These are phyloP conservation scores for Pyrenochaeta sp. DNA, from an alignment of 2,329 filamentous ascomycete genomes.

Conservation along the genomic window DNA sequence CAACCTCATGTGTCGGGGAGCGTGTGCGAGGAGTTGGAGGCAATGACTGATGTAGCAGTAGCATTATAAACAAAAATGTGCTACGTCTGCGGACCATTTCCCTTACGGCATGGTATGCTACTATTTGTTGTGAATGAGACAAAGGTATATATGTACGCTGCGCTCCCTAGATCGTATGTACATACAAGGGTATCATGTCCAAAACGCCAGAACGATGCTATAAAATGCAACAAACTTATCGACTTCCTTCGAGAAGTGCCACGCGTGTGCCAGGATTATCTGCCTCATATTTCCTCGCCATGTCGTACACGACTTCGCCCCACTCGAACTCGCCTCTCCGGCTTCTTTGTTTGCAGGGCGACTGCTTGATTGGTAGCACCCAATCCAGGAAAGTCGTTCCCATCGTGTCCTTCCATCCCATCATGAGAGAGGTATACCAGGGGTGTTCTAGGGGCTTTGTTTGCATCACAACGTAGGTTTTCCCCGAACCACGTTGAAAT, in stretches of 20 bases:
- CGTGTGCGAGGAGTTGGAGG: too few species aligned
- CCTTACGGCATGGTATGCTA: neutral
- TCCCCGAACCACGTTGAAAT: constrained; percentile 40
- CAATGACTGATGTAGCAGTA: too few species aligned
- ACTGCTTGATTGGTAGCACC: constrained; percentile 78
- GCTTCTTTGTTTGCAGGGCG: constrained; percentile 77
- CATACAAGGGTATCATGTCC: constrained; percentile 29
- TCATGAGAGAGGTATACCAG: constrained; percentile 76
- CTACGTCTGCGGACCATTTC: too few species aligned
- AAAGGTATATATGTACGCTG: neutral
- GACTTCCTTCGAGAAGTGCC: constrained; percentile 22
- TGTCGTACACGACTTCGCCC: constrained; percentile 64
- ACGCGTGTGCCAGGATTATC: constrained; percentile 29
- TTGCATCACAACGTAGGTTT: constrained; percentile 81
- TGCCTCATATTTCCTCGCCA: constrained; percentile 37
- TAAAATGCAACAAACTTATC: constrained; percentile 4
- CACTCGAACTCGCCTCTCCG: constrained; percentile 73
- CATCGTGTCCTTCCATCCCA: constrained; percentile 84
- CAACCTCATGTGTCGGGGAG: neutral
- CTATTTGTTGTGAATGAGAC: neutral
- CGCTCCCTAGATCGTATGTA: constrained; percentile 1
- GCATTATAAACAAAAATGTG: too few species aligned
- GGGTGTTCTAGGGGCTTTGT: constrained; percentile 81
- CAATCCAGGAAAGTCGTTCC: constrained; percentile 76
- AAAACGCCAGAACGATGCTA: constrained; percentile 25